phyloP scores from a whole-genome alignment of 441 rosid species.

The Geranium incanum region DNA sequence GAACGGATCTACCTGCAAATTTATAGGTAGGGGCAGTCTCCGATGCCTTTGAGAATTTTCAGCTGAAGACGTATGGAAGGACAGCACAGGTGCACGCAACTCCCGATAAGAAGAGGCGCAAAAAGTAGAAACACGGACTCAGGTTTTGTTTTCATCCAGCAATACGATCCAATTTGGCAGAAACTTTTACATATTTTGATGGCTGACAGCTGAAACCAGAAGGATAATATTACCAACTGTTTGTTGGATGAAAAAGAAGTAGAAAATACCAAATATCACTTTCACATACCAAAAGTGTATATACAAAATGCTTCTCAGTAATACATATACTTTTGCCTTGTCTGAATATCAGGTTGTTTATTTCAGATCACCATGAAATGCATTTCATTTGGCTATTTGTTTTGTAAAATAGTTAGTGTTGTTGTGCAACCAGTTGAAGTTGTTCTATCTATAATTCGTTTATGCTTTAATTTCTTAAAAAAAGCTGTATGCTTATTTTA shows the following conservation, averaged over 20 bases:
- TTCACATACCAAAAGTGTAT: neutral
- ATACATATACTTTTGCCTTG: neutral
- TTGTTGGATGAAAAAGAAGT: neutral
- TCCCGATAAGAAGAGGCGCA: conserved; percentile 79
- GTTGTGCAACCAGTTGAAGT: too few relatives aligned
- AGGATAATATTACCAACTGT: neutral
- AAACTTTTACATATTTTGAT: neutral
- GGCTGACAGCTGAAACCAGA: neutral
- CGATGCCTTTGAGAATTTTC: conserved; percentile 89
- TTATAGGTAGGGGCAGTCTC: conserved; percentile 65
- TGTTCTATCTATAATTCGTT: neutral
- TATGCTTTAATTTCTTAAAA: too few relatives aligned
- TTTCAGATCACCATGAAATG: too few relatives aligned
- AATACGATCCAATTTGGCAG: neutral
- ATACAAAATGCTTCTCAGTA: neutral
- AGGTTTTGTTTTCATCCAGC: neutral
- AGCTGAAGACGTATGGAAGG: conserved; percentile 66
- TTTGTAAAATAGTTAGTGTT: neutral
- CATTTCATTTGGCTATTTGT: neutral
- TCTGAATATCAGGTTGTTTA: neutral
- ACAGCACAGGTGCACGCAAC: conserved; percentile 85
- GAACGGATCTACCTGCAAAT: conserved; percentile 5
- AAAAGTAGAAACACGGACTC: conserved; percentile 10
- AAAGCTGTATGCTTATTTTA: too few relatives aligned
- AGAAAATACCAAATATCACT: neutral